Evolutionary conservation across 2,329 filamentous ascomycete genomes (phyloP).

Genomic region (Chaetomiaceae sp.): DNA sequence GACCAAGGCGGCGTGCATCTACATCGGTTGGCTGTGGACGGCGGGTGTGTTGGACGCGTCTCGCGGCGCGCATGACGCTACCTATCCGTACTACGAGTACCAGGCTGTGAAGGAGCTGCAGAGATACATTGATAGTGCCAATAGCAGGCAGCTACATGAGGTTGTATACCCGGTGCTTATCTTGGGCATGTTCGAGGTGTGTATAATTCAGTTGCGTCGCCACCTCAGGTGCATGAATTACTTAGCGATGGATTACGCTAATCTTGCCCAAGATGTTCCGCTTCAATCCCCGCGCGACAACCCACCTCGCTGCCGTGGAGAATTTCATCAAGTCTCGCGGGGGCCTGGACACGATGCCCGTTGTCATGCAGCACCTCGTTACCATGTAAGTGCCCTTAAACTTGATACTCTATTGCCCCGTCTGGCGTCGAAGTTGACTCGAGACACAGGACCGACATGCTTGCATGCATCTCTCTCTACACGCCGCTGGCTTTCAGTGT

Average conservation of each 20-base stretch:
- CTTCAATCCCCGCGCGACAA: neutral
- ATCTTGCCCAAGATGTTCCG: neutral
- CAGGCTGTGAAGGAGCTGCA: constrained; percentile 2
- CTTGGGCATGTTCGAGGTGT: constrained; percentile 2
- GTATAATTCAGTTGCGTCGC: neutral
- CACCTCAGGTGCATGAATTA: too few relatives aligned
- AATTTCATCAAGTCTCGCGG: neutral
- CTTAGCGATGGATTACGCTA: neutral
- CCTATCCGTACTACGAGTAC: constrained; percentile 2
- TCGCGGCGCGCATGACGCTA: neutral
- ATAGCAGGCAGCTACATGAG: neutral
- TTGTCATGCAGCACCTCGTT: constrained; percentile 7
- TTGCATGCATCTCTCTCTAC: neutral
- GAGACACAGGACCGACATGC: constrained; percentile 4
- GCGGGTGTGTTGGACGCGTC: neutral
- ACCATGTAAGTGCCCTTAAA: neutral
- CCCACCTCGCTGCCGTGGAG: constrained; percentile 1
- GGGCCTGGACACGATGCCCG: neutral
- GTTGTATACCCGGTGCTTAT: constrained; percentile 4
- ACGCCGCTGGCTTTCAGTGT: neutral
- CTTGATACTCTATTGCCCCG: too few relatives aligned
- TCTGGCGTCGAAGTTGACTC: too few relatives aligned
- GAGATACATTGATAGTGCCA: neutral
- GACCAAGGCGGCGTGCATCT: constrained; percentile 3
- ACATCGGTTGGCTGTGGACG: constrained; percentile 5